A percentile compares a stretch with the other conserved stretches of the same genome.
Evolutionary conservation across 176 grass and related monocot genomes (phyloP).

Genomic region (Triticum timopheevii): DNA sequence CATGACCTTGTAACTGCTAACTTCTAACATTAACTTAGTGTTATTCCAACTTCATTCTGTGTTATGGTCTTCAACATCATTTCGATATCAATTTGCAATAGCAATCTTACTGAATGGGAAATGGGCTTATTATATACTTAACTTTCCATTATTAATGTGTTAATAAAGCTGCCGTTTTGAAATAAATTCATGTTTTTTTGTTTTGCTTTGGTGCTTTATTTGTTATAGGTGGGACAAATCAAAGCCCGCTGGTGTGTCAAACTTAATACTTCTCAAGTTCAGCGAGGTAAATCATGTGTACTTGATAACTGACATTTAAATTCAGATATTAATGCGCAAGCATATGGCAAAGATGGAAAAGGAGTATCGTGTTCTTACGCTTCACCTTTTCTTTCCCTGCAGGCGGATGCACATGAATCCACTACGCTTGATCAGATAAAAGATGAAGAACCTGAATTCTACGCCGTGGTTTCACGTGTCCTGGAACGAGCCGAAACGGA

Average conservation of each 20-base stretch:
- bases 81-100: not conserved
- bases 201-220: conserved; percentile 4
- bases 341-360: not conserved
- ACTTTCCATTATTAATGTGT: not conserved
- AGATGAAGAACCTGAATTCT: conserved; percentile 72
- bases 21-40: not conserved
- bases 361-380: not conserved
- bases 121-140: not conserved
- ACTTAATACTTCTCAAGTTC: conserved; percentile 93
- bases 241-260: conserved; percentile 73
- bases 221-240: conserved; percentile 90
- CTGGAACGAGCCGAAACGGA: conserved; percentile 67
- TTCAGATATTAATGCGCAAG: not conserved
- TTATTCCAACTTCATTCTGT: not conserved
- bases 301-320: not conserved
- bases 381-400: conserved; percentile 15
- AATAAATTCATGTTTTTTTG: not conserved
- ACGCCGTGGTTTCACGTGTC: conserved; percentile 54
- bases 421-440: conserved; percentile 58
- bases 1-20: not conserved
- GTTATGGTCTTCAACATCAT: not conserved
- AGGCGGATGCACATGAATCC: conserved; percentile 84
- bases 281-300: conserved; percentile 51
- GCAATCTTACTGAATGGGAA: not conserved
- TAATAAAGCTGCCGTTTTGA: not conserved